Evolutionary conservation across 106 monocot species (phyloP).

Genomic region (Phalaenopsis equestris): DNA sequence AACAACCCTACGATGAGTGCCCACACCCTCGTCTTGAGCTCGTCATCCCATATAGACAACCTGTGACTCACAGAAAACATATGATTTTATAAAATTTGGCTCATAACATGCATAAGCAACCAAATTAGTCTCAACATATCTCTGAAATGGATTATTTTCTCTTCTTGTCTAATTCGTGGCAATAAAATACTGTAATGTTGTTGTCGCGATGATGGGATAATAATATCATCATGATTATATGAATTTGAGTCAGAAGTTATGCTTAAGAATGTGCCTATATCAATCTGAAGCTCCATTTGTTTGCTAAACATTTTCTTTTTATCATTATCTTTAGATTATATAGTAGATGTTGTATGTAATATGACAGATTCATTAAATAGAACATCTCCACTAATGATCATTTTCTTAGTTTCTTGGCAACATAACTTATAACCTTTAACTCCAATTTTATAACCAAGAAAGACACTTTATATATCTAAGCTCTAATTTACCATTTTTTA

Average conservation of each 20-base stretch:
- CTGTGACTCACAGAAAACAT: too few species aligned
- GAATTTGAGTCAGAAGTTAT: not conserved
- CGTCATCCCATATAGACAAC: too few species aligned
- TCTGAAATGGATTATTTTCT: too few species aligned
- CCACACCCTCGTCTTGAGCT: too few species aligned
- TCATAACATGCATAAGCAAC: too few species aligned
- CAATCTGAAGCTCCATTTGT: not conserved
- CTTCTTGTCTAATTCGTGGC: too few species aligned
- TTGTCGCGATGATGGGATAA: too few species aligned
- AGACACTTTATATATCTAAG: not conserved
- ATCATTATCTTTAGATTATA: not conserved
- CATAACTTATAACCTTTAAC: not conserved
- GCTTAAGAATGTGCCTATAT: not conserved
- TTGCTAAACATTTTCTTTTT: not conserved
- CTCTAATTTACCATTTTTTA: not conserved
- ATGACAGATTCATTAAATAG: not conserved
- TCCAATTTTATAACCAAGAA: not conserved
- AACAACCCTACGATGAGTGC: too few species aligned
- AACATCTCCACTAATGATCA: not conserved
- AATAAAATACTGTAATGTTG: too few species aligned
- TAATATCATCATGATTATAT: too few species aligned
- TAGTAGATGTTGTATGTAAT: not conserved
- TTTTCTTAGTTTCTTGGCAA: not conserved
- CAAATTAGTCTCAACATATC: too few species aligned
- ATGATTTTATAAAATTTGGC: too few species aligned